These are phyloP conservation scores for Microstroma glucosiphilum DNA, from an alignment of 1,284 basidiomycete species.

Conservation along the genomic window DNA sequence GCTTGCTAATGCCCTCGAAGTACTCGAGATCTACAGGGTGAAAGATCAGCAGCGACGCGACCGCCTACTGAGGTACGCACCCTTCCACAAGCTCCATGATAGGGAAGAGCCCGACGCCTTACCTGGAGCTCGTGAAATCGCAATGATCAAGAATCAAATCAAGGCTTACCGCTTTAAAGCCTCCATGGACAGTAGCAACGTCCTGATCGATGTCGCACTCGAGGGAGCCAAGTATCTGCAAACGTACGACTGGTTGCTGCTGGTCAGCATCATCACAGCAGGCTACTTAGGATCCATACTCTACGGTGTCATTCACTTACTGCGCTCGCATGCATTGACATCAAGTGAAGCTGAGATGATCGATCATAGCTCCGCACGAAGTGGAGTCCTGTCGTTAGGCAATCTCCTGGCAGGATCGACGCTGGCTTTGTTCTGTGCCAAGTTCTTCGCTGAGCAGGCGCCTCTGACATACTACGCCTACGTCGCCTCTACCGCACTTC, in stretches of 20 bases:
- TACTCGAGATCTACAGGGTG: constrained; percentile 71
- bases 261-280: constrained; percentile 63
- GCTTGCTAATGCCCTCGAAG: constrained; percentile 67
- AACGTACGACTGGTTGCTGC: constrained; percentile 71
- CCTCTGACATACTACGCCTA: constrained; percentile 74
- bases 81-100: constrained; percentile 16
- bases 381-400: constrained; percentile 5
- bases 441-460: constrained; percentile 63
- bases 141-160: constrained; percentile 50
- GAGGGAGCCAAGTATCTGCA: constrained; percentile 73
- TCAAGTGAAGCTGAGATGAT: constrained; percentile 1
- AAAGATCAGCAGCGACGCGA: constrained; percentile 61
- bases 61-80: constrained; percentile 31
- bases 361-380: neutral
- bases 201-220: constrained; percentile 61
- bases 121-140: constrained; percentile 52
- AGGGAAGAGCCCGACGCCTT: constrained; percentile 4
- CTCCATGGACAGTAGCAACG: constrained; percentile 57
- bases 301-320: constrained; percentile 41
- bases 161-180: constrained; percentile 54
- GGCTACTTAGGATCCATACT: constrained; percentile 73
- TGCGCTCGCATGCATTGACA: constrained; percentile 30
- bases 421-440: constrained; percentile 29
- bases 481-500: constrained; percentile 67
- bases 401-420: constrained; percentile 18